Base-by-base conservation (phyloP, 176 grass and related monocot species). In the Pontederia paniculata region DNA sequence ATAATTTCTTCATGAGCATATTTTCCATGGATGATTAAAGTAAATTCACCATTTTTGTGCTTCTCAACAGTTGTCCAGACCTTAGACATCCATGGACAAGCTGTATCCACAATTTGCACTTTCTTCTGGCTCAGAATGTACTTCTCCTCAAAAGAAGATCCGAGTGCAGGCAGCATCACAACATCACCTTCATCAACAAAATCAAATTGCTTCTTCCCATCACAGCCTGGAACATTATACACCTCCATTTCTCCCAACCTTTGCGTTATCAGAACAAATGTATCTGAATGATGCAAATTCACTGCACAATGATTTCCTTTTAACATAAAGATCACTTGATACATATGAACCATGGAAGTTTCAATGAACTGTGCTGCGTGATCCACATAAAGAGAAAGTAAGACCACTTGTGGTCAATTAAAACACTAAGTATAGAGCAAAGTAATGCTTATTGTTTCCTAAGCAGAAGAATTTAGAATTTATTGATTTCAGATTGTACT, bases 61-160 rank as follows among this genome's bases (percentile, higher is more conserved):
- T 98, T 98, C 68, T 98, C 94, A 5, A 98, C 86, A 78, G 58
- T 98, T 69, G 84, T 98, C 86, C 86, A 98, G 4, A 98, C 94
- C 94, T 91, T 98, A 43, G 94, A 98, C 64, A 98, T 87, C 94
- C 94, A 98, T 71, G 94, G 94, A 83, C 87, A 98, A 9, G 86
- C 91, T 42, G 94, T 88, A 74, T 91, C 94, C 42, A 98, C 83
- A 47, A 93, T 88, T 71, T 98, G 94, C 28, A 98, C 87, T n/a
- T 98, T 78, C 81, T 98, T 98, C 63, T 98, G 10, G 47, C 89
- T 88, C n/a, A 98, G 62, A 5, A 78, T 82, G 57, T 88, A 91
- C 93, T 91, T 98, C 76, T 98, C 93, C 56, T 98, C 75, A 21
- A 98, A 86, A 44, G 83, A 49, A 64, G 93, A 86, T 69, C 93